phyloP scores from a whole-genome alignment of 2,329 filamentous ascomycete species.

The Fusarium piperis region DNA sequence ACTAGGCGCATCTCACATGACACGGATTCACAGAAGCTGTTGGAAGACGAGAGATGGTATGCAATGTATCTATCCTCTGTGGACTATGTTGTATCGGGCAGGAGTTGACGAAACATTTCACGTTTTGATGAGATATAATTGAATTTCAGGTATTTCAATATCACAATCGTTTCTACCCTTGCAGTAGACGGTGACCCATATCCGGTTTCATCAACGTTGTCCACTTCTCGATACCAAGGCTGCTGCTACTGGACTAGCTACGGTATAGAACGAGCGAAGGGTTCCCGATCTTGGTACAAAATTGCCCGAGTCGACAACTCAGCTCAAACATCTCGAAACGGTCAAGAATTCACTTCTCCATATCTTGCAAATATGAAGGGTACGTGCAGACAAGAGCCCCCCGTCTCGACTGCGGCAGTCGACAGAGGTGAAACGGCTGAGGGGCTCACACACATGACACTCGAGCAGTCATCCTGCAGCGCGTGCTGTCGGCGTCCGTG shows the following conservation, averaged over 20 bases:
- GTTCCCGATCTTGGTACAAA: conserved; percentile 29
- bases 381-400: conserved; percentile 17
- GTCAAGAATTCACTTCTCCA: background rate
- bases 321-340: background rate
- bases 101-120: background rate
- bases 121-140: background rate
- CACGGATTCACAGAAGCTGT: conserved; percentile 16
- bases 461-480: conserved; percentile 82
- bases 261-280: conserved; percentile 22
- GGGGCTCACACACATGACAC: conserved; percentile 11
- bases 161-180: background rate
- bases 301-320: background rate
- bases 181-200: background rate
- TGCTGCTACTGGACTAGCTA: background rate
- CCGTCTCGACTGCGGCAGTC: background rate
- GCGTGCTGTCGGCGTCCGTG: conserved; percentile 94
- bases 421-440: background rate
- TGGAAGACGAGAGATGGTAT: background rate
- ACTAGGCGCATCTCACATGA: conserved; percentile 34
- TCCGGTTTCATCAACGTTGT: background rate
- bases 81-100: background rate
- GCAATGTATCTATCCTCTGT: background rate
- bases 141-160: background rate
- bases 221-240: background rate
- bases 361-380: conserved; percentile 35